Evolutionary conservation across 2,329 filamentous ascomycete species (phyloP).

Genomic region (Epichloe glyceriae): DNA sequence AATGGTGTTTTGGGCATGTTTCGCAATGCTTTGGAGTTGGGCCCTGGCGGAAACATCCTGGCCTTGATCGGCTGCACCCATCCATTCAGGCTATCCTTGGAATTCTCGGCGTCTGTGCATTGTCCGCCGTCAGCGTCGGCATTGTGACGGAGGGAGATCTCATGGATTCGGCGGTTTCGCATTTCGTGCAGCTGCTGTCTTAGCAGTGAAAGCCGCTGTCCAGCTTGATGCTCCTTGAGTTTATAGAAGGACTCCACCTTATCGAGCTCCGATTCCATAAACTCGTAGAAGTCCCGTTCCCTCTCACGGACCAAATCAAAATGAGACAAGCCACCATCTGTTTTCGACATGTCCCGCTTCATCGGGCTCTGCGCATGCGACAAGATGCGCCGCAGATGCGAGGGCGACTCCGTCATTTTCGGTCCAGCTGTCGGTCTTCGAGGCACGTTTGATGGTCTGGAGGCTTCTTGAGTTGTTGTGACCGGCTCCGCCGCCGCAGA

Average conservation of each 20-base stretch:
- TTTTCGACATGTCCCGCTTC: slow-evolving; percentile 15
- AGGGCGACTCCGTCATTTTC: slow-evolving; percentile 13
- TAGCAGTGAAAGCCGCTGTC: slow-evolving; percentile 54
- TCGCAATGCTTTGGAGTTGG: slow-evolving; percentile 47
- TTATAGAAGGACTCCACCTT: slow-evolving; percentile 90
- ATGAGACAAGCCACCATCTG: slow-evolving; percentile 30
- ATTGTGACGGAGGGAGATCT: slow-evolving; percentile 39
- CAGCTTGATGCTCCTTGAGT: slow-evolving; percentile 76
- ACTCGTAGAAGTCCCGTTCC: slow-evolving; percentile 76
- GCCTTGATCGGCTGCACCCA: slow-evolving; percentile 43
- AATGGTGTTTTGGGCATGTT: slow-evolving; percentile 39
- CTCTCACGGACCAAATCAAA: slow-evolving; percentile 54
- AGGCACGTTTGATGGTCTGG: slow-evolving; percentile 6
- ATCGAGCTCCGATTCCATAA: slow-evolving; percentile 70
- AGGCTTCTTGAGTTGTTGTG: slow-evolving; percentile 3
- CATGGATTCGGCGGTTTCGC: slow-evolving; percentile 68
- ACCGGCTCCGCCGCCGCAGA: slow-evolving; percentile 18
- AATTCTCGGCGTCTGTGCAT: slow-evolving; percentile 12
- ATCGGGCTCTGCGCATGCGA: slow-evolving; percentile 14
- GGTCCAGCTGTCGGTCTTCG: slow-evolving; percentile 6
- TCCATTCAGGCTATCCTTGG: slow-evolving; percentile 17
- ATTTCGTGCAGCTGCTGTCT: slow-evolving; percentile 85
- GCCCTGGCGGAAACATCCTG: slow-evolving; percentile 41
- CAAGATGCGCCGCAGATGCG: slow-evolving; percentile 22
- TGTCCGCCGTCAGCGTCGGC: slow-evolving; percentile 16